phyloP scores from a whole-genome alignment of 768 basidiomycete genomes.

The Pulveroboletus sp. region DNA sequence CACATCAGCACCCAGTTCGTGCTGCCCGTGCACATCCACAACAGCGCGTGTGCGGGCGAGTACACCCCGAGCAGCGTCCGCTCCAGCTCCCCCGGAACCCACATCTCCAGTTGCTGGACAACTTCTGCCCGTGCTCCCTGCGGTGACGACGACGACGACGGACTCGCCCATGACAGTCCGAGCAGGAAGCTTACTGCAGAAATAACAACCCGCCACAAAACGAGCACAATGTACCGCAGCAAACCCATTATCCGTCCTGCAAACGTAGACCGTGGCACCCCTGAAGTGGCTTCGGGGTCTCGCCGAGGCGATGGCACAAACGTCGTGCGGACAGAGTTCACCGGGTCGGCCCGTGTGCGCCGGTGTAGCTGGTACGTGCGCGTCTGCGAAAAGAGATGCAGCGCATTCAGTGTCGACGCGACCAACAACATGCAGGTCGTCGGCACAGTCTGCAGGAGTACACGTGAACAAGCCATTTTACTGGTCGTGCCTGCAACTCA shows the following conservation, averaged over 20 bases:
- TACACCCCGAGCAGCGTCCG: conserved; percentile 69
- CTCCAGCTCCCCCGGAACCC: conserved; percentile 75
- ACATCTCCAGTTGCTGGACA: conserved; percentile 77
- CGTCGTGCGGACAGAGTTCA: conserved; percentile 66
- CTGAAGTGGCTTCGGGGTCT: conserved; percentile 6
- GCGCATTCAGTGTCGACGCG: conserved; percentile 54
- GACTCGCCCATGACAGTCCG: conserved; percentile 50
- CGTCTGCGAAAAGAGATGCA: conserved; percentile 70
- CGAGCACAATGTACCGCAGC: conserved; percentile 34
- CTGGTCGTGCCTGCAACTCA: conserved; percentile 32
- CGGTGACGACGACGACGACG: conserved; percentile 32
- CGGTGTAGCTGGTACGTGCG: conserved; percentile 67
- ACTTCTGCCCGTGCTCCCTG: conserved; percentile 41
- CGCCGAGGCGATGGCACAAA: conserved; percentile 52
- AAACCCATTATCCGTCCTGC: conserved; percentile 34
- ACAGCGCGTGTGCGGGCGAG: conserved; percentile 70
- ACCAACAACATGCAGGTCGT: conserved; percentile 54
- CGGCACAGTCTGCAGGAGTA: conserved; percentile 55
- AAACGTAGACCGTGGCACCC: conserved; percentile 44
- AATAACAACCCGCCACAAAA: conserved; percentile 50
- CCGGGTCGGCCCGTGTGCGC: conserved; percentile 50
- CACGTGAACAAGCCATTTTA: conserved; percentile 8
- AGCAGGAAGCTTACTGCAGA: conserved; percentile 66
- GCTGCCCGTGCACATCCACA: conserved; percentile 70
- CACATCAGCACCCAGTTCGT: conserved; percentile 77